Evolutionary conservation across 805 yeast species (phyloP), one percentile per base, ranked within the genome.

Genomic region (Teunomyces cretensis): DNA sequence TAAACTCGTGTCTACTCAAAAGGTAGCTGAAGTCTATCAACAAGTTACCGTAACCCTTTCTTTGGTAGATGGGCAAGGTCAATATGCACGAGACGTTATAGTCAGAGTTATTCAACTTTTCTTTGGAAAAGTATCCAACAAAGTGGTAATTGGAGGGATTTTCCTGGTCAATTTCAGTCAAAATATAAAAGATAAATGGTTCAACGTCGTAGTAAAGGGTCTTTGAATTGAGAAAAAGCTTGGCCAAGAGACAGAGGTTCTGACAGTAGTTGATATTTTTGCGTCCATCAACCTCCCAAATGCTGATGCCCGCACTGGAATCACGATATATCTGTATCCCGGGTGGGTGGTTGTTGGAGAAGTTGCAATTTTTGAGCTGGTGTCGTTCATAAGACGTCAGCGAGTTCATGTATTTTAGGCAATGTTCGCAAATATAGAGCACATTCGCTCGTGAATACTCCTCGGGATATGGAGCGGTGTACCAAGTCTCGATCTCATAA

Each of bases 111-210:
- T 83, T 85, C 48, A 86, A 70, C 54, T 84, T 84, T 56, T 91
- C 97, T 57, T 94, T 94, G 17, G 96, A 87, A 60, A 94, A 94
- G 63, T 94, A 94, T 0, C 99, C 99, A 31, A 91, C 91, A 65
- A 94, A 86, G 58, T 88, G 90, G 58, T 84, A 84, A 13, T 55
- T 56, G 3, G 64, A 55, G 19, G 69, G 60, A 54, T 69, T 66
- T 15, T 46, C 42, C 17, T 55, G 71, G 55, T 83, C 87, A 35
- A 77, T 70, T 52, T 86, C 94, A 4, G 92, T 86, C 37, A 94
- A 65, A 1, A 91, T 81, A 64, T 92, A 94, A 60, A 94, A 94
- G 60, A 86, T 78, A 56, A 92, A 92, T 1, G 98, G 97, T 62
- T 94, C 97, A 36, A 92, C 98, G 58, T 94, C 98, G 60, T 89